These are phyloP conservation scores for Colletotrichum higginsianum DNA, from an alignment of 2,329 filamentous ascomycete species.

Conservation along the genomic window DNA sequence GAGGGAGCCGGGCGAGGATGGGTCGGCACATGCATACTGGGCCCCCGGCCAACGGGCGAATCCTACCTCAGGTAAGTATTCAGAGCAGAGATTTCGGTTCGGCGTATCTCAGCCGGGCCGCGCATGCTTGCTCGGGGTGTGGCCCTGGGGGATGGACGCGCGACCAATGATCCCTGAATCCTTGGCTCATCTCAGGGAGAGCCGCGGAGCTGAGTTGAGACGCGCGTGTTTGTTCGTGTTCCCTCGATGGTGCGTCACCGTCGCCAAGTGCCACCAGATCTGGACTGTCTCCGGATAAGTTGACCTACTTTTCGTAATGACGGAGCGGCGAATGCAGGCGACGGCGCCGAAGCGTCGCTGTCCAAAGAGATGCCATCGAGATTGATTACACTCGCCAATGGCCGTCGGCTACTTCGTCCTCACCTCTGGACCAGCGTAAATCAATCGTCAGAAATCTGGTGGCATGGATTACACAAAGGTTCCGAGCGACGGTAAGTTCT, in stretches of 20 bases:
- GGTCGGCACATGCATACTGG: not conserved
- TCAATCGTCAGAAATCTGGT: too few species aligned
- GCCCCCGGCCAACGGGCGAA: not conserved
- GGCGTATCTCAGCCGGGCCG: not conserved
- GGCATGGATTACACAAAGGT: too few species aligned
- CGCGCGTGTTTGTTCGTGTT: conserved; percentile 17
- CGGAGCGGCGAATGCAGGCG: not conserved
- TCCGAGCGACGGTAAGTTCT: too few species aligned
- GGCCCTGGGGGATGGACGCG: not conserved
- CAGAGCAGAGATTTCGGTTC: not conserved
- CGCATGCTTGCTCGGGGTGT: not conserved
- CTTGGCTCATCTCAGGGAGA: not conserved
- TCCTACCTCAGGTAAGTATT: not conserved
- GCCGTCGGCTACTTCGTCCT: too few species aligned
- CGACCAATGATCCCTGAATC: conserved; percentile 1
- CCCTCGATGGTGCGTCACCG: not conserved
- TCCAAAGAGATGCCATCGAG: too few species aligned
- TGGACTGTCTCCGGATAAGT: not conserved
- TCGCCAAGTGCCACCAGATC: too few species aligned
- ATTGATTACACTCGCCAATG: too few species aligned
- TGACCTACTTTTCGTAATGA: not conserved
- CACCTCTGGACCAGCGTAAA: too few species aligned
- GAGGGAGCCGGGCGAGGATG: conserved; percentile 5
- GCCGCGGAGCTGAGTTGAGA: not conserved
- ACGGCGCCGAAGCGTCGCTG: too few species aligned